A percentile compares a stretch with the other conserved stretches of the same genome.
Evolutionary conservation across 1,284 basidiomycete species (phyloP).

Genomic region (Trichosporon coremiiforme): DNA sequence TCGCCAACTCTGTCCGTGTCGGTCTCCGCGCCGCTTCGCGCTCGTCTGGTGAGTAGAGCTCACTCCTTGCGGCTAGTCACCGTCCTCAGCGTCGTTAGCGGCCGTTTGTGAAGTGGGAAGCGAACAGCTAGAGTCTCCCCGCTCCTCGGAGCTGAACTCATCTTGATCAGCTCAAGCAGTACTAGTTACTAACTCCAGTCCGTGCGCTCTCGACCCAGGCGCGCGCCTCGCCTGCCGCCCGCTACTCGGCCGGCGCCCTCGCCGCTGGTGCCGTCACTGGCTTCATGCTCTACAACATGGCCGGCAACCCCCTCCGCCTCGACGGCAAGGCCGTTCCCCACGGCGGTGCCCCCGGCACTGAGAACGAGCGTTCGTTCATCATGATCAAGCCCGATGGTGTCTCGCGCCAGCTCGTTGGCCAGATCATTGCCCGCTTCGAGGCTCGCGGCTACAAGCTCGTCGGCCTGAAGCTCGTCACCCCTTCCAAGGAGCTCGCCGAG

Average conservation of each 20-base stretch:
- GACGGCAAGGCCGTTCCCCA: constrained; percentile 57
- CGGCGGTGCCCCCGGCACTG: constrained; percentile 57
- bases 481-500: constrained; percentile 49
- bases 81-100: too few species aligned
- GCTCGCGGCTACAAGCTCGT: constrained; percentile 55
- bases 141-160: too few species aligned
- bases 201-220: constrained; percentile 47
- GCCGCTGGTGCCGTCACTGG: constrained; percentile 42
- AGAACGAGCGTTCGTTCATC: constrained; percentile 57
- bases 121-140: too few species aligned
- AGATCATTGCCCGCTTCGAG: constrained; percentile 53
- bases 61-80: too few species aligned
- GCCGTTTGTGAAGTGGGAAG: too few species aligned
- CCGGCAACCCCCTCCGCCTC: constrained; percentile 38
- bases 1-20: constrained; percentile 48
- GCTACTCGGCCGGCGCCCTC: constrained; percentile 36
- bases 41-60: constrained; percentile 41
- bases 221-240: constrained; percentile 35
- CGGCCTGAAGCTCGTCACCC: constrained; percentile 52
- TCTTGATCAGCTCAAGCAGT: too few species aligned
- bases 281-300: constrained; percentile 44
- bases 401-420: constrained; percentile 51
- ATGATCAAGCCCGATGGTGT: constrained; percentile 58
- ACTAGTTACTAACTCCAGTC: constrained; percentile 34
- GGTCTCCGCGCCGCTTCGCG: constrained; percentile 53